Conservation (phyloP, 2,329 filamentous ascomycete species). For the Pseudocercospora eumusae region DNA sequence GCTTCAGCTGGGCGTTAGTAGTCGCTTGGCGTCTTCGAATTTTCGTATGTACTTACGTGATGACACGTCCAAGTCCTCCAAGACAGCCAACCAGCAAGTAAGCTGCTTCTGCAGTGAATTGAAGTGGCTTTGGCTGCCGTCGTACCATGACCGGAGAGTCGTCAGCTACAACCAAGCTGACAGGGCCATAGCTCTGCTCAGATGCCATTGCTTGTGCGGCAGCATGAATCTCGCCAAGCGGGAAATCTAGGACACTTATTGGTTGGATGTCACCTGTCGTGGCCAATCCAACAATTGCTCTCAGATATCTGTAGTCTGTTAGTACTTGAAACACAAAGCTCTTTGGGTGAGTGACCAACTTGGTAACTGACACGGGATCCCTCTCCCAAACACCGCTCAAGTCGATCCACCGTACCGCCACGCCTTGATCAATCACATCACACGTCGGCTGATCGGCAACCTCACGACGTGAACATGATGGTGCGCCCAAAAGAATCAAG, state of each 20-base stretch:
- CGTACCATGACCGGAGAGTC: not conserved
- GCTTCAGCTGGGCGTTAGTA: not conserved
- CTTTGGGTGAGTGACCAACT: not conserved
- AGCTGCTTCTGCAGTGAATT: not conserved
- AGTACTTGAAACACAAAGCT: not conserved
- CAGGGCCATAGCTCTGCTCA: not conserved
- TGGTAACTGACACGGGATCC: not conserved
- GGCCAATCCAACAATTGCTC: not conserved
- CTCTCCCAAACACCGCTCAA: not conserved
- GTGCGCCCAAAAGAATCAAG: not conserved
- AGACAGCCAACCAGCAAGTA: not conserved
- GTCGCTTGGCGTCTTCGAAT: not conserved
- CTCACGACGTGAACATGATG: not conserved
- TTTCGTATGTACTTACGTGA: not conserved
- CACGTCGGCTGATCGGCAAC: not conserved
- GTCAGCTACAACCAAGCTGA: not conserved
- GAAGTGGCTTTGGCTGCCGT: not conserved
- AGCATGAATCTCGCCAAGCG: not conserved
- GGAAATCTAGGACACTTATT: not conserved
- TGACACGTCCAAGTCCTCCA: not conserved
- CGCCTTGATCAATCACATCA: not conserved
- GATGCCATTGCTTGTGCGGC: not conserved
- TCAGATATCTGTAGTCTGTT: not conserved
- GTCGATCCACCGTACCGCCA: not conserved
- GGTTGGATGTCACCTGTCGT: not conserved